Evolutionary conservation across 2,329 filamentous ascomycete genomes (phyloP).

Genomic region (Immersiporthe knoxdaviesiana): DNA sequence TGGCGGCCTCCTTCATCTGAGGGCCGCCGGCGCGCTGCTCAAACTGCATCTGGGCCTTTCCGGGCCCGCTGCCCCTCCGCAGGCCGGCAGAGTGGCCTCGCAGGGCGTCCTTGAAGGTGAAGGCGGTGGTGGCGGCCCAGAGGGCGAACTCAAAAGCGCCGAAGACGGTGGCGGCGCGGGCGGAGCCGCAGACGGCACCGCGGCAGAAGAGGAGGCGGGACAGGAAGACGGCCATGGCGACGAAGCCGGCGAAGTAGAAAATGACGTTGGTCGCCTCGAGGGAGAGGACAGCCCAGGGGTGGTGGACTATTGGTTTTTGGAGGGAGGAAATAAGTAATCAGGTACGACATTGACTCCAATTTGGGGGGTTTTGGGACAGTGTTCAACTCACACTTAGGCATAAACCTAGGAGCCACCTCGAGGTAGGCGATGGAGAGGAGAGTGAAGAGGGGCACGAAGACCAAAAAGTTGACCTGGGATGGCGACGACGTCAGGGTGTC

Average conservation of each 20-base stretch:
- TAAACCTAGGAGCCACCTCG: slow-evolving; percentile 52
- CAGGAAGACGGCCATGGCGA: slow-evolving; percentile 61
- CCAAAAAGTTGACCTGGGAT: slow-evolving; percentile 59
- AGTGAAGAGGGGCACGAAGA: slow-evolving; percentile 58
- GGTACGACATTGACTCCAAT: no score
- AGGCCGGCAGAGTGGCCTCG: slow-evolving; percentile 41
- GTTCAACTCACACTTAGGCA: slow-evolving; percentile 43
- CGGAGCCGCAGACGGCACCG: slow-evolving; percentile 59
- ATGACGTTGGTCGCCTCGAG: slow-evolving; percentile 57
- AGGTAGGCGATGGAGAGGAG: slow-evolving; percentile 59
- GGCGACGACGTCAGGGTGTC: slow-evolving; percentile 60
- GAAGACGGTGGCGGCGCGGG: slow-evolving; percentile 58
- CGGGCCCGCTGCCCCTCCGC: slow-evolving; percentile 4
- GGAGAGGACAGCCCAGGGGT: slow-evolving; percentile 52
- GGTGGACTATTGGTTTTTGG: slow-evolving; percentile 44
- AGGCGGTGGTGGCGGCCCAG: slow-evolving; percentile 54
- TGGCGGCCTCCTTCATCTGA: slow-evolving; percentile 44
- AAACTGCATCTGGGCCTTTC: slow-evolving; percentile 45
- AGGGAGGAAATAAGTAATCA: no score
- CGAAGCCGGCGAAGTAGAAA: slow-evolving; percentile 64
- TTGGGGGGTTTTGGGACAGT: no score
- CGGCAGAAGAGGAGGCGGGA: slow-evolving; percentile 59
- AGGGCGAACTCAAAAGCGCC: slow-evolving; percentile 56
- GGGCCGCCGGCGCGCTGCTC: slow-evolving; percentile 30
- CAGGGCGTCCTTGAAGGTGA: slow-evolving; percentile 53